phyloP scores from a whole-genome alignment of 768 basidiomycete species.

The Hypholoma fasciculare region DNA sequence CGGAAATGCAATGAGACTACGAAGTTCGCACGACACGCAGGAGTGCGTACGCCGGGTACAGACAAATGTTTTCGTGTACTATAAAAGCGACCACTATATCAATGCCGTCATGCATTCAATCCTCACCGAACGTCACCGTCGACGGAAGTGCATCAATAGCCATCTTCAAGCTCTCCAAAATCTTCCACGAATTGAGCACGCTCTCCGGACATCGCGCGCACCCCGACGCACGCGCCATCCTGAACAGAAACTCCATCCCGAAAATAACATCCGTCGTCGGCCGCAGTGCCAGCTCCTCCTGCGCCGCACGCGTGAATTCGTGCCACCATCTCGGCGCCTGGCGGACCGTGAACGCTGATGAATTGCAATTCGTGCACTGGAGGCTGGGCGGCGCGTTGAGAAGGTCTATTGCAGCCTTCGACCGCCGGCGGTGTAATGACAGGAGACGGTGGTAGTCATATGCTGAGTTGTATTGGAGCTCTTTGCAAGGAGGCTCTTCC shows the following conservation, averaged over 20 bases:
- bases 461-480: conserved; percentile 60
- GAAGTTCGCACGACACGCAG: too few relatives aligned
- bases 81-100: background rate
- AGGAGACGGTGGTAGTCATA: conserved; percentile 67
- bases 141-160: conserved; percentile 51
- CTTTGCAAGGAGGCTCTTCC: conserved; percentile 58
- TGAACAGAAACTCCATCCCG: conserved; percentile 56
- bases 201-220: conserved; percentile 69
- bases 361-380: conserved; percentile 72
- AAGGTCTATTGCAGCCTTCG: conserved; percentile 45
- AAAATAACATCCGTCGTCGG: conserved; percentile 65
- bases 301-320: conserved; percentile 57
- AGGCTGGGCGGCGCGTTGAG: conserved; percentile 47
- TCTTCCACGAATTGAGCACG: conserved; percentile 60
- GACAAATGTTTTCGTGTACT: background rate
- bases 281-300: conserved; percentile 52
- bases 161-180: conserved; percentile 52
- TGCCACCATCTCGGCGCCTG: conserved; percentile 70
- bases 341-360: conserved; percentile 40
- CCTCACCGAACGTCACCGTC: background rate
- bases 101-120: background rate
- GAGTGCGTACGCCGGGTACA: too few relatives aligned
- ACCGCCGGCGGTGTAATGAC: conserved; percentile 56
- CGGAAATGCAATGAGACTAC: too few relatives aligned
- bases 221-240: conserved; percentile 46